phyloP scores from a whole-genome alignment of 345 rosid species.

The Salix viminalis region DNA sequence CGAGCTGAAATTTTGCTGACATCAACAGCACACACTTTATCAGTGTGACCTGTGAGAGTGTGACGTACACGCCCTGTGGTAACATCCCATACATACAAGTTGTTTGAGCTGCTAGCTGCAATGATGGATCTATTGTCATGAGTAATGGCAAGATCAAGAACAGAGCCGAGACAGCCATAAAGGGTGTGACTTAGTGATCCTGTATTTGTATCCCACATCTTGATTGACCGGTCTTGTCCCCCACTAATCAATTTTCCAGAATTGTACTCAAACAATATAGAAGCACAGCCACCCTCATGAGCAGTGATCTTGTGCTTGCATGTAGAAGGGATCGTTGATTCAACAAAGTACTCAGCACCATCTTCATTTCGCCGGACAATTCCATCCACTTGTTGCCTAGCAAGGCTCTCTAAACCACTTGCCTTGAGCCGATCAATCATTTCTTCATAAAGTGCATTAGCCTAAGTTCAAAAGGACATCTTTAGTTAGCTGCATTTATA shows the following conservation, averaged over 20 bases:
- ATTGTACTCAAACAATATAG: constrained; percentile 70
- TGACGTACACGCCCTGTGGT: constrained; percentile 71
- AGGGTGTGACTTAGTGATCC: constrained; percentile 65
- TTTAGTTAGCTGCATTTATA: constrained; percentile 12
- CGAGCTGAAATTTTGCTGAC: constrained; percentile 85
- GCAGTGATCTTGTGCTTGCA: constrained; percentile 76
- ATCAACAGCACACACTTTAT: constrained; percentile 93
- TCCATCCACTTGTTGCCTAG: constrained; percentile 92
- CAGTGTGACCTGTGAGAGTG: constrained; percentile 81
- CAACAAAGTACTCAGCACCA: constrained; percentile 79
- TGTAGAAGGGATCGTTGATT: constrained; percentile 63
- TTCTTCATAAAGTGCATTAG: constrained; percentile 85
- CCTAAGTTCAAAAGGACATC: constrained; percentile 34
- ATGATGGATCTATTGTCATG: constrained; percentile 77
- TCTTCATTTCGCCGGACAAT: constrained; percentile 85
- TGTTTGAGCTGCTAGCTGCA: constrained; percentile 96
- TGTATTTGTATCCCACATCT: constrained; percentile 82
- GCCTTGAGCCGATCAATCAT: constrained; percentile 81
- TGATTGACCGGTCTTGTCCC: constrained; percentile 78
- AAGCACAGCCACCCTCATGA: constrained; percentile 94
- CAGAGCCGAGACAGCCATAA: constrained; percentile 78
- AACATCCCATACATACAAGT: constrained; percentile 88
- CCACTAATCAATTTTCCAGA: constrained; percentile 75
- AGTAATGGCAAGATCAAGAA: constrained; percentile 77
- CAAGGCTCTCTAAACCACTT: constrained; percentile 82